Percentiles rank a stretch among this genome's conserved stretches.
phyloP scores from a whole-genome alignment of 495 filamentous ascomycete species.

The Durotheca rogersii region DNA sequence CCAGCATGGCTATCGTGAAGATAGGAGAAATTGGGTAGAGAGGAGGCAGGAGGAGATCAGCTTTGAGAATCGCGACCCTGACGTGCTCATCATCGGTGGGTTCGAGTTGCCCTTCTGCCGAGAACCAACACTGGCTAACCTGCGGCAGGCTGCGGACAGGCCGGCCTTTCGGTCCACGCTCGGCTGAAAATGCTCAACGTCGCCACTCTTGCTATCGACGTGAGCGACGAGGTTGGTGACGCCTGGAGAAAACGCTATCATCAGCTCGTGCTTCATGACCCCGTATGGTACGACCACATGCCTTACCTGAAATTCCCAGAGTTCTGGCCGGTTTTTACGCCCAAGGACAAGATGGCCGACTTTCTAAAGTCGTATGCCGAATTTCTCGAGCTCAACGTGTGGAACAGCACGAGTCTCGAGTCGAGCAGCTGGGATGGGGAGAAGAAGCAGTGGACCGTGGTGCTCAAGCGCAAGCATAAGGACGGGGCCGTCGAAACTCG shows the following conservation, averaged over 20 bases:
- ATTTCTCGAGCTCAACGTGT: constrained; percentile 74
- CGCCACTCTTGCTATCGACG: constrained; percentile 64
- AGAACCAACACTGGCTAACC: constrained; percentile 6
- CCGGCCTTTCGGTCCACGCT: constrained; percentile 63
- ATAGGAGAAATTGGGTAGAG: constrained; percentile 65
- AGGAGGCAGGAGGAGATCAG: constrained; percentile 55
- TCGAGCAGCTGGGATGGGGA: constrained; percentile 55
- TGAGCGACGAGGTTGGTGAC: constrained; percentile 66
- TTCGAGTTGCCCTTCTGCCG: neutral
- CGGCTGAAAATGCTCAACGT: constrained; percentile 72
- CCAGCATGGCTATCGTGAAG: constrained; percentile 46
- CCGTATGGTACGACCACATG: constrained; percentile 75
- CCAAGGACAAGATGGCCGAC: constrained; percentile 78
- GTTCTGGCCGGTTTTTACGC: constrained; percentile 69
- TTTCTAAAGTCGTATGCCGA: constrained; percentile 76
- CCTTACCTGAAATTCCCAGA: constrained; percentile 70
- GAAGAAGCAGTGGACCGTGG: constrained; percentile 61
- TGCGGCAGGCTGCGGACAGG: constrained; percentile 54
- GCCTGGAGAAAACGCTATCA: constrained; percentile 74
- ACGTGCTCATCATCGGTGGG: constrained; percentile 67
- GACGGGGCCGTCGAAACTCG: constrained; percentile 56
- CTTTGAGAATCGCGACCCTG: constrained; percentile 59
- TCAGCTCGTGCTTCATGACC: constrained; percentile 69
- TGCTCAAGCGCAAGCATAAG: constrained; percentile 49
- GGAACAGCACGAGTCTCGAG: constrained; percentile 59